phyloP scores from a whole-genome alignment of 176 grass and related monocot genomes.

The Eragrostis curvula region DNA sequence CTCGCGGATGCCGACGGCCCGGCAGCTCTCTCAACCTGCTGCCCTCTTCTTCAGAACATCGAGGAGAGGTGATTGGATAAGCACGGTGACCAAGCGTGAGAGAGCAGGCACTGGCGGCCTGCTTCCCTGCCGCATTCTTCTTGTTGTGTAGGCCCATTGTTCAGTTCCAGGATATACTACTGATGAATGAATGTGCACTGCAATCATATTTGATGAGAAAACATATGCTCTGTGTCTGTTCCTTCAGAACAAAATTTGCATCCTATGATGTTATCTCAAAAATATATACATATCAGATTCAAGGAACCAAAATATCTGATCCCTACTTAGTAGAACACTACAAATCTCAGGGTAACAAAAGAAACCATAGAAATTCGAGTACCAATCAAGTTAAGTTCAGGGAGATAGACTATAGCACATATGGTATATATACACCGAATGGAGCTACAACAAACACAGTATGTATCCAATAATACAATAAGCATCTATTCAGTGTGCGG shows the following conservation, averaged over 20 bases:
- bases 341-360: background rate
- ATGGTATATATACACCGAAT: background rate
- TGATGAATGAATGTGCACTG: background rate
- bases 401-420: background rate
- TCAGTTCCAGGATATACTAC: constrained; percentile 1
- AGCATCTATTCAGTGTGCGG: background rate
- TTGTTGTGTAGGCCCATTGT: background rate
- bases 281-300: too few relatives aligned
- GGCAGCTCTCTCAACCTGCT: background rate
- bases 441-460: background rate
- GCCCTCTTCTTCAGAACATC: background rate
- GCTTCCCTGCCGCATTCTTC: background rate
- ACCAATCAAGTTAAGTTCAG: background rate
- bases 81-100: background rate
- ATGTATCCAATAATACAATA: background rate
- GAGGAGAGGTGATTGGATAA: constrained; percentile 25
- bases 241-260: background rate
- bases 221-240: too few relatives aligned
- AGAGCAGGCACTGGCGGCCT: background rate
- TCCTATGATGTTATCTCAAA: background rate
- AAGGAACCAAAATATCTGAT: background rate
- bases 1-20: constrained; percentile 17
- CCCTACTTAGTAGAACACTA: background rate
- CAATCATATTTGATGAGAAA: background rate
- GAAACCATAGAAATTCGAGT: background rate